Base-by-base conservation (phyloP, 345 rosid species). In the Chamaenerion angustifolium region DNA sequence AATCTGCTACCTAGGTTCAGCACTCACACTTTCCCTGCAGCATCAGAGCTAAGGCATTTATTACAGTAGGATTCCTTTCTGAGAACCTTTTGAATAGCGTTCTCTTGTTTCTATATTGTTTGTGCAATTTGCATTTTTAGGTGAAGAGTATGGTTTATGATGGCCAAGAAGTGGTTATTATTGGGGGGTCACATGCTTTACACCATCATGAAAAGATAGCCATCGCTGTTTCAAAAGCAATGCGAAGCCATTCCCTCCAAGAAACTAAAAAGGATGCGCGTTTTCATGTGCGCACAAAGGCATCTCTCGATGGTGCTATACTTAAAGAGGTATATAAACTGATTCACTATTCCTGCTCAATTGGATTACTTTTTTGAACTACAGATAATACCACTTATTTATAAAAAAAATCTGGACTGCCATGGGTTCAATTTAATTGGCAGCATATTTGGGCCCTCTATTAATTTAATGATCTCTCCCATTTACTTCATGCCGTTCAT, bases 181-280 rank as follows among this genome's bases (percentile, higher is more conserved):
- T 93, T 54, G 99, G 84, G 27, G 99, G 99, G 53, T 61, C 76
- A 49, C 94, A 88, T 79, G 70, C 86, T 51, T 69, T 93, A 56
- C 95, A 93, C 67, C 87, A 69, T 51, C 96, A 93, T 57, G 99
- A 93, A 68, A 93, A 88, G 84, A 65, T 93, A 72, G 86, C 99
- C 54, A 84, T 93, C 68, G 95, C 99, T 21, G 80, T 93, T 56
- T 80, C 96, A 49, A 93, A 87, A 73, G 99, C 99, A 51, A 93
- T 82, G 94, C 88, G 84, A 23, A 83, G 96, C 58, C 95, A 82
- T 79, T 88, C 99, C 58, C 69, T 93, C 70, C 99, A 88, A 69
- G 94, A 93, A 71, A 93, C 99, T 42, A 88, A 75, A 65, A 84
- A 66, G 52, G 99, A 88, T 59, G 99, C 96, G 18, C 88, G 90